A percentile compares a stretch with the other conserved stretches of the same genome.
phyloP scores from a whole-genome alignment of 2,329 filamentous ascomycete species.

The Pseudogymnoascus sp. region DNA sequence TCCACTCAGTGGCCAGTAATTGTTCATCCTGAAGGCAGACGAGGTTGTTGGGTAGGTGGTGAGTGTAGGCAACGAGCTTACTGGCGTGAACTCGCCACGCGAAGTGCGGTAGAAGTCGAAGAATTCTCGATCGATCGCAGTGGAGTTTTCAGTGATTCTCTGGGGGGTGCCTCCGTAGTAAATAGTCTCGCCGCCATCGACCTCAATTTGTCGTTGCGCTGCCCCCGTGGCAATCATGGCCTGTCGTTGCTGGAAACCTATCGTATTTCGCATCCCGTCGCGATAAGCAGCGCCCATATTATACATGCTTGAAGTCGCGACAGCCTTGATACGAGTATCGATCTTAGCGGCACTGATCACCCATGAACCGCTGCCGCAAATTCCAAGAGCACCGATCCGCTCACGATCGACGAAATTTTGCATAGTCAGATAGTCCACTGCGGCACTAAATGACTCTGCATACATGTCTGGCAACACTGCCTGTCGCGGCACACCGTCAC shows the following conservation, averaged over 20 bases:
- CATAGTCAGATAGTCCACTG: conserved; percentile 26
- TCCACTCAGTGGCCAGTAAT: too few relatives aligned
- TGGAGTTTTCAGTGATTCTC: conserved; percentile 4
- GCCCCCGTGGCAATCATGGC: background rate
- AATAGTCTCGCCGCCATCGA: conserved; percentile 16
- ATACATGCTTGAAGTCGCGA: conserved; percentile 23
- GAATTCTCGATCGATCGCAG: conserved; percentile 13
- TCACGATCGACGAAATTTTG: conserved; percentile 24
- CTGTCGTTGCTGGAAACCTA: background rate
- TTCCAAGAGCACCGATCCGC: conserved; percentile 27
- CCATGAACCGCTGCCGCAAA: conserved; percentile 28
- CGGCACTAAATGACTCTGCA: conserved; percentile 27
- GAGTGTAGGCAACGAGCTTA: conserved; percentile 20
- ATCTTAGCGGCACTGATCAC: conserved; percentile 32
- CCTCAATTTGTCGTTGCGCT: background rate
- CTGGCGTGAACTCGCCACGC: conserved; percentile 19
- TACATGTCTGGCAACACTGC: conserved; percentile 25
- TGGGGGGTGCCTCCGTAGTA: background rate
- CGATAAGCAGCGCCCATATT: background rate
- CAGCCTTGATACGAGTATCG: conserved; percentile 23
- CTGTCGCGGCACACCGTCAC: conserved; percentile 25
- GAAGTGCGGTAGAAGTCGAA: conserved; percentile 23
- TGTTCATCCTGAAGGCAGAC: conserved; percentile 23
- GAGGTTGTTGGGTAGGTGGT: conserved; percentile 23
- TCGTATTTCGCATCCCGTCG: too few relatives aligned